Percentiles rank a stretch among this genome's conserved stretches.
Conservation (phyloP, 1,139 yeast genomes). For the Blastobotrys arbuscula region DNA sequence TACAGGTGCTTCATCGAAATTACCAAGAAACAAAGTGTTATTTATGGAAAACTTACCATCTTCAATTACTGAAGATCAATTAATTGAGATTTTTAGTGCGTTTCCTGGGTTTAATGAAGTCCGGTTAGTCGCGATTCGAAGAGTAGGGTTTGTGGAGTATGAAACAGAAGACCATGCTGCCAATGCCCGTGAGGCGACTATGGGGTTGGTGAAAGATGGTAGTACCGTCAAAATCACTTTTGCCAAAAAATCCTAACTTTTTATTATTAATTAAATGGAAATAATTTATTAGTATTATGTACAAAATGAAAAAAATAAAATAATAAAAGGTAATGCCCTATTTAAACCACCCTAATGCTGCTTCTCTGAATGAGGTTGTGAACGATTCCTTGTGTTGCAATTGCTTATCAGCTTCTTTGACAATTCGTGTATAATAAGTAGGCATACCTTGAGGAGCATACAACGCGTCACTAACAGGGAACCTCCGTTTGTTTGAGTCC, state of each 20-base stretch:
- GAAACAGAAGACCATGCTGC: conserved; percentile 48
- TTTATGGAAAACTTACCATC: conserved; percentile 61
- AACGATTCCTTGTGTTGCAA: conserved; percentile 67
- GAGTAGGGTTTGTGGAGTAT: conserved; percentile 79
- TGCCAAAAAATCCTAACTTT: conserved; percentile 42
- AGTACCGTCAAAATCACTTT: conserved; percentile 39
- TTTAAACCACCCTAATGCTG: conserved; percentile 35
- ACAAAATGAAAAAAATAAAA: not conserved
- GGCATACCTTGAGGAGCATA: conserved; percentile 80
- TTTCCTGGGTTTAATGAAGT: conserved; percentile 59
- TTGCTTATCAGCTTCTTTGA: conserved; percentile 48
- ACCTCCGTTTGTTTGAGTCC: conserved; percentile 23
- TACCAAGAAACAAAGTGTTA: conserved; percentile 66
- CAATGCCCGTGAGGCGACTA: conserved; percentile 40
- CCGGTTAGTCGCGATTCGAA: conserved; percentile 59
- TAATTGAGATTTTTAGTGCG: conserved; percentile 43
- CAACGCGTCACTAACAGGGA: conserved; percentile 47
- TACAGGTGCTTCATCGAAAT: conserved; percentile 15
- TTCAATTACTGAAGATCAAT: conserved; percentile 39
- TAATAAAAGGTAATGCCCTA: conserved; percentile 8
- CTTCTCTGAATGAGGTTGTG: conserved; percentile 28
- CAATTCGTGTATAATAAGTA: conserved; percentile 61
- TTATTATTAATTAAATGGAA: not conserved
- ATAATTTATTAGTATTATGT: conserved; percentile 1
- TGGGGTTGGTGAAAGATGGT: conserved; percentile 35